Conservation (phyloP, 2,329 filamentous ascomycete species). For the Didymella exigua region DNA sequence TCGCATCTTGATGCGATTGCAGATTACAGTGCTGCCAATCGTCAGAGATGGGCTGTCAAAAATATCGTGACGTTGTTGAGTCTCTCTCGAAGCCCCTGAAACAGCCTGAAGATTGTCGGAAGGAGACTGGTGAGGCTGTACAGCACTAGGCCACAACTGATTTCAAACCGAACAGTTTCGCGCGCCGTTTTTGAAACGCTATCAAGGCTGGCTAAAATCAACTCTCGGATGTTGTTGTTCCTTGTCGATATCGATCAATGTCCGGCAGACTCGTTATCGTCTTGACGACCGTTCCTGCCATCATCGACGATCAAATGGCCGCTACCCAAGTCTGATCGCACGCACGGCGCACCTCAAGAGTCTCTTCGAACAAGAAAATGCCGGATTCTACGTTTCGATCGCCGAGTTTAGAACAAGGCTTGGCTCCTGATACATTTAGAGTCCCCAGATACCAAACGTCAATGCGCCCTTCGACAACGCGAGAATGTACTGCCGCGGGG, state of each 20-base stretch:
- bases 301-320: background rate
- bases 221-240: background rate
- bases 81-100: conserved; percentile 17
- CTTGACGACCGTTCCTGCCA: background rate
- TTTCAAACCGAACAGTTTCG: conserved; percentile 39
- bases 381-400: conserved; percentile 30
- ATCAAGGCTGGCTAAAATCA: background rate
- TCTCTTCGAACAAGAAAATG: background rate
- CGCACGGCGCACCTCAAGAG: background rate
- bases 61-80: background rate
- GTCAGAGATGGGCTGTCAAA: conserved; percentile 6
- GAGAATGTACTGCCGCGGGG: conserved; percentile 17
- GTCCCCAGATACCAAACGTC: conserved; percentile 39
- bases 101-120: conserved; percentile 18
- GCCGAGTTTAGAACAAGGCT: conserved; percentile 29
- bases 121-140: conserved; percentile 12
- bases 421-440: conserved; percentile 35
- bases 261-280: background rate
- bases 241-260: background rate
- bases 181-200: conserved; percentile 17
- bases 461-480: conserved; percentile 35
- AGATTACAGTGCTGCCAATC: conserved; percentile 6
- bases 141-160: conserved; percentile 25
- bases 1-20: background rate
- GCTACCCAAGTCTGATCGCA: background rate